A percentile compares a stretch with the other conserved stretches of the same genome.
phyloP scores from a whole-genome alignment of 2,329 filamentous ascomycete species.

The Neodidymelliopsis sp. region DNA sequence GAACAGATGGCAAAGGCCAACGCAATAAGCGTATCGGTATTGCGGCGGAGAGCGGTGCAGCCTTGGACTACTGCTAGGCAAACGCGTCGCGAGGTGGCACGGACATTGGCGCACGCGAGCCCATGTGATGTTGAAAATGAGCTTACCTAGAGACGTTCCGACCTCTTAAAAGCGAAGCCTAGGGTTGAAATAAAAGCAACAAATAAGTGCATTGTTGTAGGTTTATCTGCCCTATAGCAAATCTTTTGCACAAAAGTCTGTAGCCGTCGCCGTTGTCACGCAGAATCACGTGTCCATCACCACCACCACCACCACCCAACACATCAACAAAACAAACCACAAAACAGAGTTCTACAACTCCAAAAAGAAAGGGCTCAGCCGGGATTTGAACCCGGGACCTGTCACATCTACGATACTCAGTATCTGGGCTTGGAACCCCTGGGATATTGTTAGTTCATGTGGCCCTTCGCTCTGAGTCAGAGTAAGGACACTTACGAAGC shows the following conservation, averaged over 20 bases:
- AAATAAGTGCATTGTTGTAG: no score
- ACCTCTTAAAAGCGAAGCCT: no score
- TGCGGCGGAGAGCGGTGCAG: constrained; percentile 6
- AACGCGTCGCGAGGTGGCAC: constrained; percentile 34
- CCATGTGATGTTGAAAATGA: constrained; percentile 13
- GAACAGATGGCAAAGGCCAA: neutral
- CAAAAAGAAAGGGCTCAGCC: constrained; percentile 14
- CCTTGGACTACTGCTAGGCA: constrained; percentile 36
- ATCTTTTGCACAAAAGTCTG: neutral
- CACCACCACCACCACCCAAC: neutral
- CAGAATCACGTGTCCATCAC: neutral
- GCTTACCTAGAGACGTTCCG: neutral
- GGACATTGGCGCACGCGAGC: constrained; percentile 15
- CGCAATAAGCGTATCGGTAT: constrained; percentile 6
- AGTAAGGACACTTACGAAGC: constrained; percentile 3
- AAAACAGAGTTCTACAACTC: neutral
- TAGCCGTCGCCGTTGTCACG: neutral
- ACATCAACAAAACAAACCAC: neutral
- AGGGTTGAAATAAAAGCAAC: no score
- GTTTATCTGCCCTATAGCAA: no score
- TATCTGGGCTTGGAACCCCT: constrained; percentile 2
- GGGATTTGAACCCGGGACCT: constrained; percentile 22
- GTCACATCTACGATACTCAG: constrained; percentile 10
- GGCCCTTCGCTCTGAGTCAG: neutral
- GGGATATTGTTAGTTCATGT: neutral